phyloP scores from a whole-genome alignment of 116 monocot species.

The Posidonia oceanica region DNA sequence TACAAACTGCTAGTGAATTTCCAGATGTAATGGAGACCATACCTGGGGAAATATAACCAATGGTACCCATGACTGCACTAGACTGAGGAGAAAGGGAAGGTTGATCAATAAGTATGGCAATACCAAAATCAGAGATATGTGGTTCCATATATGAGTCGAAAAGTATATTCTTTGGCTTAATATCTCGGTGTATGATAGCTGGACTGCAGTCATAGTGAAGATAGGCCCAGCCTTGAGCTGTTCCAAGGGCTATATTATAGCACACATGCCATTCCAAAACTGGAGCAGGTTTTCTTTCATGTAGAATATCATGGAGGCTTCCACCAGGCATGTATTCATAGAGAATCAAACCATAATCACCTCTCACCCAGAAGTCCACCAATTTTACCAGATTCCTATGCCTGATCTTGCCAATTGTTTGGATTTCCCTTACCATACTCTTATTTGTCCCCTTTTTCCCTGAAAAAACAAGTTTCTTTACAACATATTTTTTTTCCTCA shows the following conservation, averaged over 20 bases:
- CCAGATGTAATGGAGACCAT: background rate
- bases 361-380: slow-evolving; percentile 60
- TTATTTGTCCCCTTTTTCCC: slow-evolving; percentile 23
- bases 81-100: slow-evolving; percentile 27
- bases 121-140: slow-evolving; percentile 90
- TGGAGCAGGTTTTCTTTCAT: slow-evolving; percentile 39
- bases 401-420: slow-evolving; percentile 57
- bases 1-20: too few relatives aligned
- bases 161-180: slow-evolving; percentile 86
- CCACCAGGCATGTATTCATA: slow-evolving; percentile 86
- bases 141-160: slow-evolving; percentile 74
- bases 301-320: slow-evolving; percentile 81
- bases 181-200: slow-evolving; percentile 72
- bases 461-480: slow-evolving; percentile 56
- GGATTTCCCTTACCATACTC: slow-evolving; percentile 75
- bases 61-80: slow-evolving; percentile 53
- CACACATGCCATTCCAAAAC: slow-evolving; percentile 51
- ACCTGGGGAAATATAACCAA: slow-evolving; percentile 85
- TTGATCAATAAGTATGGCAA: slow-evolving; percentile 58
- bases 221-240: slow-evolving; percentile 67
- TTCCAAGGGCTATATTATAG: slow-evolving; percentile 62
- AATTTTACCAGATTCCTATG: slow-evolving; percentile 77
- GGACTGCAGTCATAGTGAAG: slow-evolving; percentile 83
- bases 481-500: slow-evolving; percentile 50
- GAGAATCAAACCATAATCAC: slow-evolving; percentile 59